A percentile compares a stretch with the other conserved stretches of the same genome.
These are phyloP conservation scores for Claviceps sp. DNA, from an alignment of 2,329 filamentous ascomycete genomes.

Conservation along the genomic window DNA sequence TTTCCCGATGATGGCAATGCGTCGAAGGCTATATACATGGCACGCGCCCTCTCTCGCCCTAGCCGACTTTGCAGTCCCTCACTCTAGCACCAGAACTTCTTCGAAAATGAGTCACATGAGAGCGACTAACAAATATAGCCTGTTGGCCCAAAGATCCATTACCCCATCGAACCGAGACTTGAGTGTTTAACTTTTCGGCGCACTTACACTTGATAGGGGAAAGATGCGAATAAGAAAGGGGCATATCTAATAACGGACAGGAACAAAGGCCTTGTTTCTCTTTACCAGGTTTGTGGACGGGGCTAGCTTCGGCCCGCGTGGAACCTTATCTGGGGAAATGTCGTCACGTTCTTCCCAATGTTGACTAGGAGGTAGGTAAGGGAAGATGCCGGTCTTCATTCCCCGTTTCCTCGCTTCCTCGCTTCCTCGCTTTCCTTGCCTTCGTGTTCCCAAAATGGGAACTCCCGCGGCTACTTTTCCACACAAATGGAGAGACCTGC, in stretches of 20 bases:
- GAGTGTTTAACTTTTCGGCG: background rate
- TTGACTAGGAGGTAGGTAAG: no score
- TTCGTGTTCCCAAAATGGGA: no score
- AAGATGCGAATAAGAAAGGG: background rate
- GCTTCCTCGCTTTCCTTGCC: no score
- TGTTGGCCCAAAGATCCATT: background rate
- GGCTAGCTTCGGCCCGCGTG: background rate
- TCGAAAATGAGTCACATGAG: background rate
- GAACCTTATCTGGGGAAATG: background rate
- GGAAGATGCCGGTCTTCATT: no score
- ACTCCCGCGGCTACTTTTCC: no score
- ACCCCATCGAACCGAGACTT: no score
- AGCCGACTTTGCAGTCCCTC: background rate
- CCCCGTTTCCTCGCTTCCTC: no score
- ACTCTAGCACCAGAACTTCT: background rate
- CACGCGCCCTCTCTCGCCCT: background rate
- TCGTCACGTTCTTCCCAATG: background rate
- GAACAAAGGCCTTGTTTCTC: background rate
- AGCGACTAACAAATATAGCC: background rate
- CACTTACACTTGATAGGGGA: background rate
- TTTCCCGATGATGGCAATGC: background rate
- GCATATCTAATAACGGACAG: background rate
- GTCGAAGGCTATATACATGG: background rate
- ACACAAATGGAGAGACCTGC: no score
- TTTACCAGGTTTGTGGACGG: background rate